Evolutionary conservation across 169 alveolate species (phyloP).

Genomic region (Miamiensis avidus): DNA sequence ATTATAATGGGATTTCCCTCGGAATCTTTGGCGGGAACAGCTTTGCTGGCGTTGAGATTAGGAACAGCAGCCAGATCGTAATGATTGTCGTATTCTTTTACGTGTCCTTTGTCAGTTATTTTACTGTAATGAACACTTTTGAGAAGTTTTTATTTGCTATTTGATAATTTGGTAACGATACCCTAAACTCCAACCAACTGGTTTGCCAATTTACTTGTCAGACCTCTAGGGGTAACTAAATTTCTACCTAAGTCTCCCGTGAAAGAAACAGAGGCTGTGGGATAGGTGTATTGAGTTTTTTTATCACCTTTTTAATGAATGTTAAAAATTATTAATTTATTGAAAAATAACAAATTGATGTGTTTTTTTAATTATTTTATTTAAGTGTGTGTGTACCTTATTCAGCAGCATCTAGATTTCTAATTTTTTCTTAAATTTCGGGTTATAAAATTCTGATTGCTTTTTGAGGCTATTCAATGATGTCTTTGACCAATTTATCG

Average conservation of each 20-base stretch:
- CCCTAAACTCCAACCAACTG: slow-evolving; percentile 96
- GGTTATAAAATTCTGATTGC: not conserved
- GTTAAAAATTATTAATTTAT: no score
- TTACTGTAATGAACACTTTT: slow-evolving; percentile 93
- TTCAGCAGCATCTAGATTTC: not conserved
- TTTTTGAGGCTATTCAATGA: not conserved
- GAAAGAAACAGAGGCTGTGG: slow-evolving; percentile 69
- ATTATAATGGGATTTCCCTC: slow-evolving; percentile 83
- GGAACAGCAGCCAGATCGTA: slow-evolving; percentile 68
- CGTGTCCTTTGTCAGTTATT: slow-evolving; percentile 80
- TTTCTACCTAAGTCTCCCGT: slow-evolving; percentile 96
- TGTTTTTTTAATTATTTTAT: no score
- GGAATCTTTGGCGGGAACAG: slow-evolving; percentile 82
- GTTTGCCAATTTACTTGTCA: slow-evolving; percentile 90
- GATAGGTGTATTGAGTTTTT: not conserved
- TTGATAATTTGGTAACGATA: slow-evolving; percentile 94
- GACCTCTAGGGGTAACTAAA: slow-evolving; percentile 97
- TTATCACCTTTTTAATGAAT: not conserved
- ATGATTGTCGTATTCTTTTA: slow-evolving; percentile 86
- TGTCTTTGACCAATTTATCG: not conserved
- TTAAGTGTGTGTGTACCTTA: no score
- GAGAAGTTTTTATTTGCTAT: slow-evolving; percentile 91
- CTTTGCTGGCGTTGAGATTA: slow-evolving; percentile 64
- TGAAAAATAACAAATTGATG: not conserved
- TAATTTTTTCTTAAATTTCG: not conserved